These are phyloP conservation scores for Pyricularia sp. DNA, from an alignment of 2,329 filamentous ascomycete species.

Conservation along the genomic window DNA sequence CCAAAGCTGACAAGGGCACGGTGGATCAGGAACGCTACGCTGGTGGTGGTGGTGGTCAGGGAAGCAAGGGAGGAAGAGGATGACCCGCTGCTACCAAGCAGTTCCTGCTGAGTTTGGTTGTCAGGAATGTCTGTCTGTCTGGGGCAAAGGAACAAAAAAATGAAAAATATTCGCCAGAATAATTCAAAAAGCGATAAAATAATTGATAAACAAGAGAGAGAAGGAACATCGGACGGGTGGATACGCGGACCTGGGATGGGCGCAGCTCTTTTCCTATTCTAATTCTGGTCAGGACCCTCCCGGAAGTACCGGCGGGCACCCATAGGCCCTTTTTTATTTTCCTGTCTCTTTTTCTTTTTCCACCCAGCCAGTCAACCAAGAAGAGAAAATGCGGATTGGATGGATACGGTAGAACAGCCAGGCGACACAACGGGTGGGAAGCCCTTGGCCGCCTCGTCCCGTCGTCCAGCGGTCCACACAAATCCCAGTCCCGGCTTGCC, in stretches of 20 bases:
- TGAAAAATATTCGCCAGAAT: constrained; percentile 4
- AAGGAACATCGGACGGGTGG: constrained; percentile 28
- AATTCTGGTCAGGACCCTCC: constrained; percentile 19
- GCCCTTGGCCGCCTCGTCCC: neutral
- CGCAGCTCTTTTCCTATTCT: constrained; percentile 24
- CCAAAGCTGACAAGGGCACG: constrained; percentile 31
- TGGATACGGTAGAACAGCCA: neutral
- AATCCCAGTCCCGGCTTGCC: neutral
- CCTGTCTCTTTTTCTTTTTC: neutral
- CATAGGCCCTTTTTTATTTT: neutral
- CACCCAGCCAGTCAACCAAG: neutral
- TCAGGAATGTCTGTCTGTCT: constrained; percentile 5
- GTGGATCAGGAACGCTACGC: constrained; percentile 18
- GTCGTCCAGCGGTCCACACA: neutral
- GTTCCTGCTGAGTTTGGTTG: constrained; percentile 2
- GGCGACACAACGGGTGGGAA: neutral
- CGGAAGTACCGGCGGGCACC: constrained; percentile 10
- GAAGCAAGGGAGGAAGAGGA: constrained; percentile 10
- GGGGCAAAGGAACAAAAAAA: constrained; percentile 8
- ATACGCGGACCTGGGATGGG: constrained; percentile 16
- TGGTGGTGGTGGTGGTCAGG: constrained; percentile 14
- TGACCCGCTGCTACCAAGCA: constrained; percentile 3
- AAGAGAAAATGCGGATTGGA: neutral
- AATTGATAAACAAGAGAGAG: constrained; percentile 5
- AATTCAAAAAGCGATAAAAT: constrained; percentile 1